phyloP scores from a whole-genome alignment of 1,284 basidiomycete genomes.

The Trametes pubescens region DNA sequence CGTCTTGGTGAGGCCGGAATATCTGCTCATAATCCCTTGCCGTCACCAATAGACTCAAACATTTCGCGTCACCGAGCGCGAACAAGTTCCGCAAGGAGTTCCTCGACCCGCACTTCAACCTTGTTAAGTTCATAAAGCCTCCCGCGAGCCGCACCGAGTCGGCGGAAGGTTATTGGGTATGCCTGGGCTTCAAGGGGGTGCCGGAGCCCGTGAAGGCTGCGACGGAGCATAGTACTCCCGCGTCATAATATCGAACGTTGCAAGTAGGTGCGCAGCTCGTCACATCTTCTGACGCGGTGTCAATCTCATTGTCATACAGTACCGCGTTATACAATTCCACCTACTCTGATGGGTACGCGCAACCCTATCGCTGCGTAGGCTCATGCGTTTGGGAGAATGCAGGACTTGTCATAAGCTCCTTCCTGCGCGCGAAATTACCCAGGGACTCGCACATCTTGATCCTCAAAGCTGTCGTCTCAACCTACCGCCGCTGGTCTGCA shows the following conservation, averaged over 20 bases:
- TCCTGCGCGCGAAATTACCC: too few relatives aligned
- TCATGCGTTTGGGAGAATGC: too few relatives aligned
- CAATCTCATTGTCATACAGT: too few relatives aligned
- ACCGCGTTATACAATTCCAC: too few relatives aligned
- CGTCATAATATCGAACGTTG: neutral
- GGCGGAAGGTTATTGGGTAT: conserved; percentile 80
- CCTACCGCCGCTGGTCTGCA: too few relatives aligned
- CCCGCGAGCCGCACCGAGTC: conserved; percentile 72
- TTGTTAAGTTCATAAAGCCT: conserved; percentile 71
- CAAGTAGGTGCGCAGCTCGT: too few relatives aligned
- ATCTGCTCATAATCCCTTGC: conserved; percentile 10
- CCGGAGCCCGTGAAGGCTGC: neutral
- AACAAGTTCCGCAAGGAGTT: conserved; percentile 59
- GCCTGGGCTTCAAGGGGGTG: conserved; percentile 62
- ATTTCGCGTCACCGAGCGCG: conserved; percentile 72
- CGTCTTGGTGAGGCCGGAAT: neutral
- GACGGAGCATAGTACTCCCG: neutral
- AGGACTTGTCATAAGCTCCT: too few relatives aligned
- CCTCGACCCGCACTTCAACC: conserved; percentile 65
- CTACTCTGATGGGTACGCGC: too few relatives aligned
- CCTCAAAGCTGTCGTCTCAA: too few relatives aligned
- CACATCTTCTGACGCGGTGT: too few relatives aligned
- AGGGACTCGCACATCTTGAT: too few relatives aligned
- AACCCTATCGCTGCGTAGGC: too few relatives aligned
- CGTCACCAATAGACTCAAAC: conserved; percentile 63